These are phyloP conservation scores for Ophiocordyceps camponoti-saundersi DNA, from an alignment of 2,329 filamentous ascomycete genomes.

Conservation along the genomic window DNA sequence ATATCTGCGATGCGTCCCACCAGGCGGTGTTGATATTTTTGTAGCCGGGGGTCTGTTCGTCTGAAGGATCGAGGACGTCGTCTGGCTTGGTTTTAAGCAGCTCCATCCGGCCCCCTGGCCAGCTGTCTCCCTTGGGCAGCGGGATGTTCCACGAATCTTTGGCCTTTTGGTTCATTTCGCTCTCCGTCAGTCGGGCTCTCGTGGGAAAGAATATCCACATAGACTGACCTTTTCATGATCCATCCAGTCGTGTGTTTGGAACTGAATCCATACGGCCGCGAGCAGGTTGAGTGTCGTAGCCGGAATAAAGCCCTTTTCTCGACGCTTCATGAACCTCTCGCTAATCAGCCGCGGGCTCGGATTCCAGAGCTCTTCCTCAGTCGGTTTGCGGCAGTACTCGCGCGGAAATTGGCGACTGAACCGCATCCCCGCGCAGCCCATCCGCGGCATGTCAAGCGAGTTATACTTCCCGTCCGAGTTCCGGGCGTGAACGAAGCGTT, in stretches of 20 bases:
- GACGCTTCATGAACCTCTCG: not conserved
- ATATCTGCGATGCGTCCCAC: constrained; percentile 1
- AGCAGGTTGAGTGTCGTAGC: not conserved
- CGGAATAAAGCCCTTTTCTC: not conserved
- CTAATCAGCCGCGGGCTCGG: not conserved
- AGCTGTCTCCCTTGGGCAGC: not conserved
- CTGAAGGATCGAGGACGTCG: not conserved
- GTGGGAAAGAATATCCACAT: too few species aligned
- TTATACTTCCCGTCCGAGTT: constrained; percentile 1
- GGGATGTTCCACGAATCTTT: not conserved
- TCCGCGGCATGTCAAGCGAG: not conserved
- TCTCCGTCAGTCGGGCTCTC: too few species aligned
- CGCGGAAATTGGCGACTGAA: constrained; percentile 1
- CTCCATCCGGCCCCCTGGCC: not conserved
- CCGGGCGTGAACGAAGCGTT: not conserved
- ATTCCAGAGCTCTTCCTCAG: constrained; percentile 1
- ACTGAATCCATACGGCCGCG: constrained; percentile 1
- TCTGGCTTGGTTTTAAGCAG: constrained; percentile 1
- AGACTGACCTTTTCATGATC: not conserved
- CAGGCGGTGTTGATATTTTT: not conserved
- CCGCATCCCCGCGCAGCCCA: not conserved
- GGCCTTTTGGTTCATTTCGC: not conserved
- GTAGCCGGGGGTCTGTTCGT: not conserved
- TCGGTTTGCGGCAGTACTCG: not conserved
- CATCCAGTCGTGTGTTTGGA: constrained; percentile 1